Percentiles rank a stretch among this genome's conserved stretches.
Evolutionary conservation across 129 eudicot genomes (phyloP).

Genomic region (Centella asiatica): DNA sequence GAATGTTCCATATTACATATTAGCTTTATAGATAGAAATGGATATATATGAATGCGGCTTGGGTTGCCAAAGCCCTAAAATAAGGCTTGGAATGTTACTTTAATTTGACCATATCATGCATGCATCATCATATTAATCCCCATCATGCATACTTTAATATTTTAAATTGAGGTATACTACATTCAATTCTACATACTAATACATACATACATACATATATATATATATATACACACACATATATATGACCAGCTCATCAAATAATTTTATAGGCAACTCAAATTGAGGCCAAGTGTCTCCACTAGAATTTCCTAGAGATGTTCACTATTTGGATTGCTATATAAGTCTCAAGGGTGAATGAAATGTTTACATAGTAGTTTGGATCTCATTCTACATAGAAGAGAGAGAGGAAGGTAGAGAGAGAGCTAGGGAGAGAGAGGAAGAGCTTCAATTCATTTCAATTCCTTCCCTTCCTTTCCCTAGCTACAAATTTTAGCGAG

Average conservation of each 20-base stretch:
- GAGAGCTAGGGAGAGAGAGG: neutral
- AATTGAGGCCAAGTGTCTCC: slow-evolving; percentile 1
- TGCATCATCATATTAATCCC: neutral
- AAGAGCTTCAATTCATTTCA: slow-evolving; percentile 1
- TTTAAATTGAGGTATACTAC: too few relatives aligned
- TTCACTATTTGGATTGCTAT: slow-evolving; percentile 6
- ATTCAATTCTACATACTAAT: too few relatives aligned
- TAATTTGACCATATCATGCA: too few relatives aligned
- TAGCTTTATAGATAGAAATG: too few relatives aligned
- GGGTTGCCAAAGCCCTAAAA: neutral
- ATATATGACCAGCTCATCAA: neutral
- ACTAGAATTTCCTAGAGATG: neutral
- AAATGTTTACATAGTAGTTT: neutral
- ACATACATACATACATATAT: neutral
- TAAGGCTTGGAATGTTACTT: neutral
- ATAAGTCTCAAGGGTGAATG: slow-evolving; percentile 2
- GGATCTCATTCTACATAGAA: slow-evolving; percentile 2
- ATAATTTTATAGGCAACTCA: slow-evolving; percentile 2
- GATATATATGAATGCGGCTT: neutral
- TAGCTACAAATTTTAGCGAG: too few relatives aligned
- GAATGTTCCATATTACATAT: too few relatives aligned
- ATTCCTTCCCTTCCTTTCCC: too few relatives aligned
- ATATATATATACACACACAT: neutral
- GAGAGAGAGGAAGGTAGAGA: neutral
- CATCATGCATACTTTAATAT: too few relatives aligned